Base-by-base conservation (phyloP, 2,329 filamentous ascomycete genomes). In the Beauveria caledonica region DNA sequence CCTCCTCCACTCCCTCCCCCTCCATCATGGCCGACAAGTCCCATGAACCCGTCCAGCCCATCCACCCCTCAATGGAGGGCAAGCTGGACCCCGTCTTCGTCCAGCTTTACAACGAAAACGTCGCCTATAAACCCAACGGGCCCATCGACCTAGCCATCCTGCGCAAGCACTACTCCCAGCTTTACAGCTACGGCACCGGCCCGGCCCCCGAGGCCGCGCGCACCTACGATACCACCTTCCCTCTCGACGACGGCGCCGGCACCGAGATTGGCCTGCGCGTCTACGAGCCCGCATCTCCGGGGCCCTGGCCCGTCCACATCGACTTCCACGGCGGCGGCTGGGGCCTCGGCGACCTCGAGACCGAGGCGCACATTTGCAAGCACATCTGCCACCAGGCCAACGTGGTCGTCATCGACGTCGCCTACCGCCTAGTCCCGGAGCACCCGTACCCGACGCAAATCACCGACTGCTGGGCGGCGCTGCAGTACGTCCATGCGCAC, bases 351-450 rank as follows among this genome's bases (percentile, higher is more conserved):
- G 78, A 79, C 62, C 69, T 81, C 13, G 74, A 78, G 21, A 80
- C 78, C 0, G 79, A 81, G 68, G 70, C 74, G 3, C 74, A 79
- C 63, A 76, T 80, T 60, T 80, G 77, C 72, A 71, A 72, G 56
- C 77, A 80, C 63, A 71, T 81, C 25, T 78, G 74, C 67, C 69
- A 71, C 29, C 70, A 74, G 50, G 75, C 74, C 23, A 69, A 71
- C 27, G 78, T 78, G 29, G 73, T 71, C 15, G 77, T 82, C 29
- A 72, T 83, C 58, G 77, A 80, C 64, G 76, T 82, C 11, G 78
- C 68, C n/a, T 83, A 82, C 64, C 75, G 80, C 5, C 73, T 81
- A 1, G 76, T 80, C 0, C 80, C 80, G 9, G 79, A 82, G 66
- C 66, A 75, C 63, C 68, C 75, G 5, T 81, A 79, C 61, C 80